A percentile compares a stretch with the other conserved stretches of the same genome.
Evolutionary conservation across 805 yeast species (phyloP).

Genomic region (Suhomyces pyralidae): DNA sequence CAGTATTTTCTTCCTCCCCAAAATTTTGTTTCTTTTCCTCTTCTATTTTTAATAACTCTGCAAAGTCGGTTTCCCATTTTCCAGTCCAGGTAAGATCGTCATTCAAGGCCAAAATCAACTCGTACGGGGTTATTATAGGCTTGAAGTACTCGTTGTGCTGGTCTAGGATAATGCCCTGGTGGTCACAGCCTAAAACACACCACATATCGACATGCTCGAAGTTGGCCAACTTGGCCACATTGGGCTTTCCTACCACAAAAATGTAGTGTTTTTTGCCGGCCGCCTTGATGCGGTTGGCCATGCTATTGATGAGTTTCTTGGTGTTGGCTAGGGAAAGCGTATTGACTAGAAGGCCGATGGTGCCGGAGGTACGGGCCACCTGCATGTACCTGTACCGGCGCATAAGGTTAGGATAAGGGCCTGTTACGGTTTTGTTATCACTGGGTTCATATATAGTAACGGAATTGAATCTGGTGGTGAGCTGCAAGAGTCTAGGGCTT

Average conservation of each 20-base stretch:
- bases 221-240: conserved; percentile 94
- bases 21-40: conserved; percentile 31
- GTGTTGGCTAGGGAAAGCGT: conserved; percentile 82
- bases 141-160: conserved; percentile 75
- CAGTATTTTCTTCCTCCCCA: conserved; percentile 25
- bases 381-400: conserved; percentile 84
- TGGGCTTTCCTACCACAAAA: conserved; percentile 97
- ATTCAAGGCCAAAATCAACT: conserved; percentile 73
- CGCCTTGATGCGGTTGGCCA: conserved; percentile 56
- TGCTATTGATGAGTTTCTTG: conserved; percentile 56
- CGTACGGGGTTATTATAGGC: conserved; percentile 94
- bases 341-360: conserved; percentile 87
- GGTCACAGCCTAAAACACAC: conserved; percentile 93
- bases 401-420: conserved; percentile 77
- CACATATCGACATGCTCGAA: conserved; percentile 92
- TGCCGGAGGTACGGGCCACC: conserved; percentile 85
- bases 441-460: conserved; percentile 51
- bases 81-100: conserved; percentile 88
- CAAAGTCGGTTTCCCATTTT: conserved; percentile 82
- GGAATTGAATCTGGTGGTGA: conserved; percentile 66
- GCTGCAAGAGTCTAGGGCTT: conserved; percentile 70
- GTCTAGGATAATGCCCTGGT: conserved; percentile 87
- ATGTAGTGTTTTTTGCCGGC: conserved; percentile 91
- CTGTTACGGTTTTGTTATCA: conserved; percentile 32
- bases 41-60: conserved; percentile 44